These are phyloP conservation scores for Xylariaceae sp. DNA, from an alignment of 2,329 filamentous ascomycete species.

Conservation along the genomic window DNA sequence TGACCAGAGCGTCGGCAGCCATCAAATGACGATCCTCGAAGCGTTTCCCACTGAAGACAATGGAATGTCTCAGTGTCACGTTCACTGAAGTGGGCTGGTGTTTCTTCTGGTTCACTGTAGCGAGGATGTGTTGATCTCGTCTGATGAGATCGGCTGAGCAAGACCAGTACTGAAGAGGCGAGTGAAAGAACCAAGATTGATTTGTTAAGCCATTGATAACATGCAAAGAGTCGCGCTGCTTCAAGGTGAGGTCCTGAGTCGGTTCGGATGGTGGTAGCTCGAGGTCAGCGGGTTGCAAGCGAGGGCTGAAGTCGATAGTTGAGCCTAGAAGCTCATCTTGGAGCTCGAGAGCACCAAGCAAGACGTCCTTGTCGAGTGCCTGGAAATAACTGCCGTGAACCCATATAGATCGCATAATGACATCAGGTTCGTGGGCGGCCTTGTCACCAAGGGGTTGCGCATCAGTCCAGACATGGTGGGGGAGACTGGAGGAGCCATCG, in stretches of 20 bases:
- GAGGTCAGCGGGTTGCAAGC: conserved; percentile 30
- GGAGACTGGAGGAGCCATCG: conserved; percentile 66
- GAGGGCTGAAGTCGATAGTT: conserved; percentile 53
- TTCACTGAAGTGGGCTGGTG: conserved; percentile 64
- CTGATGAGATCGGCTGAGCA: conserved; percentile 58
- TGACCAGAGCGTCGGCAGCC: conserved; percentile 73
- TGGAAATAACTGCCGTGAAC: conserved; percentile 78
- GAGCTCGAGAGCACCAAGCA: conserved; percentile 63
- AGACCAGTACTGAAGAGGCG: conserved; percentile 78
- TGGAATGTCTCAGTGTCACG: conserved; percentile 70
- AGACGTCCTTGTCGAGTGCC: conserved; percentile 62
- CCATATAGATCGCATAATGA: conserved; percentile 81
- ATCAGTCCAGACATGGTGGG: conserved; percentile 78
- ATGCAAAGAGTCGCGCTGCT: conserved; percentile 53
- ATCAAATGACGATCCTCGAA: conserved; percentile 65
- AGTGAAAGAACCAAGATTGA: conserved; percentile 73
- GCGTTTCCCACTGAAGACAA: conserved; percentile 77
- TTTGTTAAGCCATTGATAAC: conserved; percentile 57
- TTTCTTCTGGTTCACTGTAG: conserved; percentile 64
- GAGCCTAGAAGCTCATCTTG: conserved; percentile 66
- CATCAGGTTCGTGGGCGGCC: conserved; percentile 53
- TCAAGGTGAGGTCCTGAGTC: conserved; percentile 36
- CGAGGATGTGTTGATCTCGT: conserved; percentile 58
- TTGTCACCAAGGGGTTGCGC: conserved; percentile 59
- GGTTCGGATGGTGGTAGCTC: conserved; percentile 27